A percentile compares a stretch with the other conserved stretches of the same genome.
phyloP scores from a whole-genome alignment of 2,329 filamentous ascomycete genomes.

The Leptographium radiaticola region DNA sequence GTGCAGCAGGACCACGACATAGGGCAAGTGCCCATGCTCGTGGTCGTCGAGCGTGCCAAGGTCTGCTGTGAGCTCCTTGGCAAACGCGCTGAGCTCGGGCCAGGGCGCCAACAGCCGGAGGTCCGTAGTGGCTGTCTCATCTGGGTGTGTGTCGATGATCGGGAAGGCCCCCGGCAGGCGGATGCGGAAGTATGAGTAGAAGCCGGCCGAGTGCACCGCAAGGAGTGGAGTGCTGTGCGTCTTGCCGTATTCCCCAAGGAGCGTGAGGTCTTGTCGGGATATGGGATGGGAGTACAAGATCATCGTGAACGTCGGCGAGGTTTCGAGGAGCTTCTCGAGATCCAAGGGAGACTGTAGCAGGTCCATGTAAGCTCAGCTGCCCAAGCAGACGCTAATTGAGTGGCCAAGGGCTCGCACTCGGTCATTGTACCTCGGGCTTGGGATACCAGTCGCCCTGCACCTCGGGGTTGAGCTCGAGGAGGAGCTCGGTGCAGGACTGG shows the following conservation, averaged over 20 bases:
- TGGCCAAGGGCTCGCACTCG: not conserved
- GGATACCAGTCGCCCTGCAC: slow-evolving; percentile 64
- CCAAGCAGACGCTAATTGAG: not conserved
- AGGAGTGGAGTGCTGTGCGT: slow-evolving; percentile 59
- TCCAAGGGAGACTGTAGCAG: slow-evolving; percentile 1
- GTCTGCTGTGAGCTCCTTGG: slow-evolving; percentile 50
- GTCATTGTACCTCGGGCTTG: slow-evolving; percentile 25
- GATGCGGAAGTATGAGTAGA: slow-evolving; percentile 81
- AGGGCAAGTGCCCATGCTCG: slow-evolving; percentile 85
- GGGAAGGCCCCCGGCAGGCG: slow-evolving; percentile 69
- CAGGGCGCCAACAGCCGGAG: slow-evolving; percentile 75
- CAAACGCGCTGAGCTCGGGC: slow-evolving; percentile 63
- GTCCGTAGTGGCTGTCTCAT: slow-evolving; percentile 72
- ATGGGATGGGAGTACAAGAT: slow-evolving; percentile 43
- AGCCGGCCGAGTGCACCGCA: slow-evolving; percentile 78
- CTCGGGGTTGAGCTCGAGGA: slow-evolving; percentile 86
- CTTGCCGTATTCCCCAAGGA: slow-evolving; percentile 33
- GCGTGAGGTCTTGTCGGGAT: slow-evolving; percentile 25
- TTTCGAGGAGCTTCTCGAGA: slow-evolving; percentile 23
- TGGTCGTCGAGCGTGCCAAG: slow-evolving; percentile 61
- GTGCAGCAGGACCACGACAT: slow-evolving; percentile 69
- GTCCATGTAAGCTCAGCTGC: not conserved
- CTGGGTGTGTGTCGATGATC: slow-evolving; percentile 91
- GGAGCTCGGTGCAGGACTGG: slow-evolving; percentile 59
- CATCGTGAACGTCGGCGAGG: slow-evolving; percentile 32